Evolutionary conservation across 176 grass and related monocot genomes (phyloP).

Genomic region (Carex pumila): DNA sequence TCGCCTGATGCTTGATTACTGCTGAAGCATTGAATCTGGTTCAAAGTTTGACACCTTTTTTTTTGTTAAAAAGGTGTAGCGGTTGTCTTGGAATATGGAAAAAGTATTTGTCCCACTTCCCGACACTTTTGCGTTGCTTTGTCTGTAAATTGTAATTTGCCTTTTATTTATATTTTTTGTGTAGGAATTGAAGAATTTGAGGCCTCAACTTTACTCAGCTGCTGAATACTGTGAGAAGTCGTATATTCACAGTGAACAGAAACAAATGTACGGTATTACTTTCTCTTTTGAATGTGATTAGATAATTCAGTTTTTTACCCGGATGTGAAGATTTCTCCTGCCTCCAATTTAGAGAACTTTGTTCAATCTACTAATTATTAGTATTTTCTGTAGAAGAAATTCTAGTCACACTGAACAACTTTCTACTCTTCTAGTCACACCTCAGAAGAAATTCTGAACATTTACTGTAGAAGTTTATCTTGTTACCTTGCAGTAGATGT

Average conservation of each 20-base stretch:
- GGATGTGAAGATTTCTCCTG: not conserved
- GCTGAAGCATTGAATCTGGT: conserved; percentile 13
- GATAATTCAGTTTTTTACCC: not conserved
- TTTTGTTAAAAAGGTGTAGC: not conserved
- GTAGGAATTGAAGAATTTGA: conserved; percentile 97
- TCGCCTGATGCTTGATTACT: not conserved
- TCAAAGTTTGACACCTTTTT: not conserved
- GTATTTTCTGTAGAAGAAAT: too few species aligned
- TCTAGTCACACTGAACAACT: too few species aligned
- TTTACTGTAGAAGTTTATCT: not conserved
- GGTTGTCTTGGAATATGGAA: not conserved
- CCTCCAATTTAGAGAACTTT: not conserved
- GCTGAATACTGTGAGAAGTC: conserved; percentile 97
- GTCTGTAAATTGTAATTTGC: not conserved
- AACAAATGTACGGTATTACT: conserved; percentile 53
- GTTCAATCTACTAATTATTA: not conserved
- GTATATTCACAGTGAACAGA: conserved; percentile 82
- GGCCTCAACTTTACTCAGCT: conserved; percentile 89
- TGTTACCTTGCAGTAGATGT: not conserved
- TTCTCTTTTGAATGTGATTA: conserved; percentile 2
- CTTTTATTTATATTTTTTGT: not conserved
- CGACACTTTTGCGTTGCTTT: conserved; percentile 7
- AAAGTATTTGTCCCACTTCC: conserved; percentile 4
- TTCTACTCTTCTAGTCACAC: not conserved
- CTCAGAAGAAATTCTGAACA: not conserved